Percentiles rank a stretch among this genome's conserved stretches.
phyloP scores from a whole-genome alignment of 1,139 yeast genomes.

The Protomyces macrosporus region DNA sequence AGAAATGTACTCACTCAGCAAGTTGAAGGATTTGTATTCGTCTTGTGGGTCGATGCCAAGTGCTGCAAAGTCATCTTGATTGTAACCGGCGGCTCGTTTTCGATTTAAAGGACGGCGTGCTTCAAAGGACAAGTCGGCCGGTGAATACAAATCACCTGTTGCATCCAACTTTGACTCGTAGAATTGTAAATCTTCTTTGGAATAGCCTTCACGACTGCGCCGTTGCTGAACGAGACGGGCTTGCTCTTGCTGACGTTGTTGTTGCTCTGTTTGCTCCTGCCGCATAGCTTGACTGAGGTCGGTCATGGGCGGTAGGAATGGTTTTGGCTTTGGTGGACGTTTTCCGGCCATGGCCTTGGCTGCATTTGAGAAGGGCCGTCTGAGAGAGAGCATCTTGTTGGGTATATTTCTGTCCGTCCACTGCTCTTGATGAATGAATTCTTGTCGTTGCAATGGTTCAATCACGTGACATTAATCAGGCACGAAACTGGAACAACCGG shows the following conservation, averaged over 20 bases:
- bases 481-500: background rate
- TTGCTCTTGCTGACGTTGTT: background rate
- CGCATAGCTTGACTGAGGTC: background rate
- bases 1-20: slow-evolving; percentile 25
- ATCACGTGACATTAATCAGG: background rate
- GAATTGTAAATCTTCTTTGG: slow-evolving; percentile 4
- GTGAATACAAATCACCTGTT: slow-evolving; percentile 4
- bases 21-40: slow-evolving; percentile 18
- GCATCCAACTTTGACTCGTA: slow-evolving; percentile 3
- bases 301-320: background rate
- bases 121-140: slow-evolving; percentile 15
- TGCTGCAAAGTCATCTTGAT: slow-evolving; percentile 2
- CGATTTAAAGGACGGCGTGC: slow-evolving; percentile 16
- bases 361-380: background rate
- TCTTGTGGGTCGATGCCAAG: slow-evolving; percentile 9
- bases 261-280: background rate
- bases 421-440: background rate
- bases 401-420: background rate
- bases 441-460: background rate
- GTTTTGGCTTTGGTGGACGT: background rate
- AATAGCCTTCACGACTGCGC: background rate
- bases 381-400: background rate
- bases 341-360: background rate
- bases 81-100: background rate
- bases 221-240: background rate